phyloP scores from a whole-genome alignment of 768 basidiomycete genomes.

The Suillus brevipes region DNA sequence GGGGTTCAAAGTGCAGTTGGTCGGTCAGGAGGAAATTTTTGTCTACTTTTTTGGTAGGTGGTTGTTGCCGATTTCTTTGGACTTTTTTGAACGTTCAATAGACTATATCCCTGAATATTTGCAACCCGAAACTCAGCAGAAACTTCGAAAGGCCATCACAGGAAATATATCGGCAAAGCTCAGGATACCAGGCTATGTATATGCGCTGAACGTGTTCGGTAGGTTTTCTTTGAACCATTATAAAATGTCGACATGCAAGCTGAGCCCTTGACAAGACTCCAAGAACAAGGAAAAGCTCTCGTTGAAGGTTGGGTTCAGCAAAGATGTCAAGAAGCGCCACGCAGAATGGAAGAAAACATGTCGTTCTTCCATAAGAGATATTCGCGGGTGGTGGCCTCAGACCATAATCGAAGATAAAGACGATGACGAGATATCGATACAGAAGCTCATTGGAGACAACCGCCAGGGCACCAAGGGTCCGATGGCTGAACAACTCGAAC shows the following conservation, averaged over 20 bases:
- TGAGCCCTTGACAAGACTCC: slow-evolving; percentile 25
- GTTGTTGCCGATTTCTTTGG: slow-evolving; percentile 5
- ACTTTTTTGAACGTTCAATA: slow-evolving; percentile 27
- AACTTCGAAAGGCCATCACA: slow-evolving; percentile 53
- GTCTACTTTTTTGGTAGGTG: slow-evolving; percentile 58
- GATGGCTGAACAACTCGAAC: slow-evolving; percentile 72
- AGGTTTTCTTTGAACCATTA: slow-evolving; percentile 12
- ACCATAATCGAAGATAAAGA: slow-evolving; percentile 40
- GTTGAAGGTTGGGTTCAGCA: slow-evolving; percentile 78
- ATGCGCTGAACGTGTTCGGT: slow-evolving; percentile 62
- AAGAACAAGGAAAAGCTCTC: slow-evolving; percentile 44
- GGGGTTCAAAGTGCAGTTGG: slow-evolving; percentile 56
- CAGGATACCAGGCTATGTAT: slow-evolving; percentile 80
- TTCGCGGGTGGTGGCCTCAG: slow-evolving; percentile 75
- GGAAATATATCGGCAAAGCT: slow-evolving; percentile 56
- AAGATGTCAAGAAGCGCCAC: slow-evolving; percentile 68
- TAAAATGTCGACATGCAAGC: neutral
- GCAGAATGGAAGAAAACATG: slow-evolving; percentile 83
- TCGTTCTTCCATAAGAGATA: slow-evolving; percentile 67
- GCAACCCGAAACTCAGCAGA: slow-evolving; percentile 55
- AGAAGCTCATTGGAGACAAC: slow-evolving; percentile 64
- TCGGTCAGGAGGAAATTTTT: slow-evolving; percentile 39
- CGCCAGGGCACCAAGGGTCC: slow-evolving; percentile 58
- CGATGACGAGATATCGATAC: slow-evolving; percentile 34
- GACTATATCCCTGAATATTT: slow-evolving; percentile 75